Base-by-base conservation (phyloP, 1,139 yeast species). In the Hanseniaspora sp. region DNA sequence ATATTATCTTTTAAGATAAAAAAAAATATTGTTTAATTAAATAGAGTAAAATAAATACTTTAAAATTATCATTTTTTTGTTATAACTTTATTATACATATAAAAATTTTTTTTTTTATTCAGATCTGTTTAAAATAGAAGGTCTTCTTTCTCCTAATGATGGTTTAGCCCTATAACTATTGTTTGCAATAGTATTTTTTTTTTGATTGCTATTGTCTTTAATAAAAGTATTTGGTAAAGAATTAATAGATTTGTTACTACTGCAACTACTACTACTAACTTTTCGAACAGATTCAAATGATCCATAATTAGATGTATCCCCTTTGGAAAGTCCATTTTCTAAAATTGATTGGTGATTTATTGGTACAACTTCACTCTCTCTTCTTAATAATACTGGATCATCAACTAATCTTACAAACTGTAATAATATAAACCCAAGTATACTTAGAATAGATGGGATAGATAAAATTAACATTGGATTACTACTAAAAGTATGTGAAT, bases 401-500 rank as follows among this genome's bases (percentile, higher is more conserved):
- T 59, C 55, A 15, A 59, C 59, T 3, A 58, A 42, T 38, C 56
- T 57, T 41, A 64, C 56, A 43, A 59, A 60, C 43, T 55, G 53
- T 6, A 65, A 55, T n/a, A 63, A 41, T 2, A 57, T 17, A 13
- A 64, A 40, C 1, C 64, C 60, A 5, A 59, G 2, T 7, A 60
- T 38, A 11, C 64, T 60, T 28, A 60, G 58, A 0, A 56, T 40
- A 9, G 64, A 48, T 5, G 70, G 67, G 1, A 67, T 30, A 39
- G 59, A 64, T 41, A 72, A 49, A 42, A 69, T 67, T 7, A 65
- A 42, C 48, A 60, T 61, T 1, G 74, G 72, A 35, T 61, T 58
- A 28, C 39, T 46, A 8, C 66, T 63, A 30, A 73, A 64, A 0
- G 74, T 71, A 3, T 59, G 53, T 0, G 71, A 72, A 63, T 77